Conservation (phyloP, 1,139 yeast species). For the Yamadazyma spencermartinsiae region DNA sequence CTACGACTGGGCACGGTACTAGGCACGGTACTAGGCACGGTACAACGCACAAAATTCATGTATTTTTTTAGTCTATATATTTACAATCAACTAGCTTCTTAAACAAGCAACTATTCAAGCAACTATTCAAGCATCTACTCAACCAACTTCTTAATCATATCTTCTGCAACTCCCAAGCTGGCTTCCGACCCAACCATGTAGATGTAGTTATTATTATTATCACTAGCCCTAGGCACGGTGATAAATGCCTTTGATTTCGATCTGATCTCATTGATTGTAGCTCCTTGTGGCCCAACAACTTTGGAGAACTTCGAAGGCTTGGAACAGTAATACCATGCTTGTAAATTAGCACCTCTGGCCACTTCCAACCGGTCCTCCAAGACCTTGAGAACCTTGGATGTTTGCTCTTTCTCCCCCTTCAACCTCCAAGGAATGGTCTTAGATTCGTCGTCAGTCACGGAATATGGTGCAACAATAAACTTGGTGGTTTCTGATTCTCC, state of each 20-base stretch:
- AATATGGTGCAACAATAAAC: slow-evolving; percentile 42
- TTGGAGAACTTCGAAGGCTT: slow-evolving; percentile 46
- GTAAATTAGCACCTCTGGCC: slow-evolving; percentile 32
- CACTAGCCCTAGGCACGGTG: slow-evolving; percentile 61
- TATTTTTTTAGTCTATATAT: too few species aligned
- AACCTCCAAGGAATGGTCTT: slow-evolving; percentile 64
- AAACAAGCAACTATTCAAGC: too few species aligned
- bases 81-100: too few species aligned
- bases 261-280: slow-evolving; percentile 64
- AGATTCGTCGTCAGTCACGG: slow-evolving; percentile 23
- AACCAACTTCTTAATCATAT: slow-evolving; percentile 23
- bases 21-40: too few species aligned
- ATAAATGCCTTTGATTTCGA: slow-evolving; percentile 57
- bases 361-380: slow-evolving; percentile 33
- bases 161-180: slow-evolving; percentile 29
- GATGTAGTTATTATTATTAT: slow-evolving; percentile 34
- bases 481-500: slow-evolving; percentile 36
- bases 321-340: slow-evolving; percentile 41
- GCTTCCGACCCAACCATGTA: slow-evolving; percentile 37
- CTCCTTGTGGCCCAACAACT: slow-evolving; percentile 78
- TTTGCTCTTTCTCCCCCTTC: slow-evolving; percentile 45
- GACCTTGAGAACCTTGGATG: slow-evolving; percentile 39
- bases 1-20: too few species aligned
- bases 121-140: slow-evolving; percentile 3
- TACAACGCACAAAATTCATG: too few species aligned